These are phyloP conservation scores for Cladosporium sp. DNA, from an alignment of 2,329 filamentous ascomycete genomes.

Conservation along the genomic window DNA sequence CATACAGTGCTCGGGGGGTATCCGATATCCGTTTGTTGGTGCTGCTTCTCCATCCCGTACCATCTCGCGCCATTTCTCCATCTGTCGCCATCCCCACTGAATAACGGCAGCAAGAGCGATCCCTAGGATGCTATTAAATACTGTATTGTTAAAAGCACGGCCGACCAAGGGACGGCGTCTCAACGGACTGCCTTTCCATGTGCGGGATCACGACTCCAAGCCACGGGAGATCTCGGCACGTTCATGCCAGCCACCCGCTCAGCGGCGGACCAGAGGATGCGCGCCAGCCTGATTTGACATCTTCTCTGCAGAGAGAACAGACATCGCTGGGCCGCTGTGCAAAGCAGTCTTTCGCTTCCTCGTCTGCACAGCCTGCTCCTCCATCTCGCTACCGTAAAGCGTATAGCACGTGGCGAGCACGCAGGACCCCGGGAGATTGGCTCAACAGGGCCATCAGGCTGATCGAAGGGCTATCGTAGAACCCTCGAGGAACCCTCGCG, in stretches of 20 bases:
- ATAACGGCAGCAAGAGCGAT: neutral
- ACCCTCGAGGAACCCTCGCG: neutral
- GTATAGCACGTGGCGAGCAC: constrained; percentile 11
- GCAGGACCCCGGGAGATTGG: constrained; percentile 5
- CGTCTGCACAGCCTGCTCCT: neutral
- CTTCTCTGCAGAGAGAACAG: neutral
- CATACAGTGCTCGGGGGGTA: neutral
- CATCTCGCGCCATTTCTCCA: neutral
- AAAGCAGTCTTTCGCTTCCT: neutral
- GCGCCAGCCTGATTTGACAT: neutral
- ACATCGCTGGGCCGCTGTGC: neutral
- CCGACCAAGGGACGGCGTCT: neutral
- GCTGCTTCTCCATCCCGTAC: neutral
- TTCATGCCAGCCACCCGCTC: neutral
- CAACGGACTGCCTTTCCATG: neutral
- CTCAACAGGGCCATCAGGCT: neutral
- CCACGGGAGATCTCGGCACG: neutral
- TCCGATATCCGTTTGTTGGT: neutral
- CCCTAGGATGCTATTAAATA: too few relatives aligned
- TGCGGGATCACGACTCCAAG: neutral
- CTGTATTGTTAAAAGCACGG: neutral
- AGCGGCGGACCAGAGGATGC: neutral
- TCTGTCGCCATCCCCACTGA: neutral
- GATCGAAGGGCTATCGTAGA: neutral
- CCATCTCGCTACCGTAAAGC: neutral